These are phyloP conservation scores for Hymenoscyphus linearis DNA, from an alignment of 2,329 filamentous ascomycete genomes.

Conservation along the genomic window DNA sequence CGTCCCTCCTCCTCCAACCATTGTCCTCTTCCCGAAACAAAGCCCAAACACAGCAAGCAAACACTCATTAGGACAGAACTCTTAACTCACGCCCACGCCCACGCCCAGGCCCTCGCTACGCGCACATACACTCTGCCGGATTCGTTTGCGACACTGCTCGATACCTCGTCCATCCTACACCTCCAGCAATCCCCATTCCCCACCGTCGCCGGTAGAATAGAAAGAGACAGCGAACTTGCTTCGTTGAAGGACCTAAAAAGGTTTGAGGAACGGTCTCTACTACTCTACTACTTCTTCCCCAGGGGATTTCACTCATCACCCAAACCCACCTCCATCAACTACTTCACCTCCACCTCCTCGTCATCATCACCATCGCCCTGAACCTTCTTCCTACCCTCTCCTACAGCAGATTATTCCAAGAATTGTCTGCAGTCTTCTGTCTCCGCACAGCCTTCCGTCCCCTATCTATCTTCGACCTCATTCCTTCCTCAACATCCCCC, in stretches of 20 bases:
- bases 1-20: constrained; percentile 7
- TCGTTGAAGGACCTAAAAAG: constrained; percentile 30
- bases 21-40: constrained; percentile 23
- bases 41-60: constrained; percentile 26
- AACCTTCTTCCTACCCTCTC: constrained; percentile 25
- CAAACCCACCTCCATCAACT: constrained; percentile 21
- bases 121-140: constrained; percentile 1
- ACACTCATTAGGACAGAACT: constrained; percentile 11
- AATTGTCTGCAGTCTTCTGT: constrained; percentile 21
- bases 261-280: constrained; percentile 34
- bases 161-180: too few species aligned
- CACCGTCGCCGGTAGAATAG: background rate
- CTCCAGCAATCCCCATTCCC: background rate
- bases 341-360: constrained; percentile 22
- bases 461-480: constrained; percentile 23
- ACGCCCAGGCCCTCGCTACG: too few species aligned
- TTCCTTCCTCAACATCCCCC: constrained; percentile 32
- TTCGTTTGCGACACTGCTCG: too few species aligned
- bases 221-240: constrained; percentile 16
- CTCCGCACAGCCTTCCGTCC: constrained; percentile 35
- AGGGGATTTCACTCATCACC: constrained; percentile 17
- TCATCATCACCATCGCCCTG: constrained; percentile 27
- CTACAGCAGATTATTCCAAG: constrained; percentile 23
- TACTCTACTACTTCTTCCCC: constrained; percentile 29
- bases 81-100: background rate